These are phyloP conservation scores for Penicillium sclerotigenum DNA, from an alignment of 2,329 filamentous ascomycete species.

Conservation along the genomic window DNA sequence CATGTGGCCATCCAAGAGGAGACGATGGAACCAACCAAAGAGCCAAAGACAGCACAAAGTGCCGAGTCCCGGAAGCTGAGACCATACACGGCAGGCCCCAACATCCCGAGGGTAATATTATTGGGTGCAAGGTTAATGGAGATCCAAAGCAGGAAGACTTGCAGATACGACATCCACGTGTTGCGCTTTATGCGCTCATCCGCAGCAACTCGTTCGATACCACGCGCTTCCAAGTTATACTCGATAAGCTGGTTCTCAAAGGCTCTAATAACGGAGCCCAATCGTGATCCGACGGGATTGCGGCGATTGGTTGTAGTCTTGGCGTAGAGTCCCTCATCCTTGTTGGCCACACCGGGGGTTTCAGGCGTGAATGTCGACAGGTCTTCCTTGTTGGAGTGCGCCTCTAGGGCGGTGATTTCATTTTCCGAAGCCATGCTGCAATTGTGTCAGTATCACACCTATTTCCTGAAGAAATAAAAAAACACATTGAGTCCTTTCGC, in stretches of 20 bases:
- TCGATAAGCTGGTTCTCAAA: slow-evolving; percentile 43
- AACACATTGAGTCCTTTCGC: slow-evolving; percentile 45
- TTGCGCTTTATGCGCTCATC: slow-evolving; percentile 54
- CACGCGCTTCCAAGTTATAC: slow-evolving; percentile 55
- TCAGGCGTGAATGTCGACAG: slow-evolving; percentile 9
- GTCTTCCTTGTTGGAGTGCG: slow-evolving; percentile 23
- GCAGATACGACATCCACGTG: slow-evolving; percentile 52
- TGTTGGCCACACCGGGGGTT: slow-evolving; percentile 13
- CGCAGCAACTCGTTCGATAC: slow-evolving; percentile 57
- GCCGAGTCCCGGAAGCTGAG: slow-evolving; percentile 58
- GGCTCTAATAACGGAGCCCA: slow-evolving; percentile 31
- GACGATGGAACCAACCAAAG: slow-evolving; percentile 53
- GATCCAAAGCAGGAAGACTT: slow-evolving; percentile 59
- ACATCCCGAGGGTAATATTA: slow-evolving; percentile 63
- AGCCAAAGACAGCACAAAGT: slow-evolving; percentile 57
- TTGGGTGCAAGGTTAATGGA: slow-evolving; percentile 62
- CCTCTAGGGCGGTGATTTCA: slow-evolving; percentile 30
- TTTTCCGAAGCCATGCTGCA: slow-evolving; percentile 34
- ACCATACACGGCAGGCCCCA: slow-evolving; percentile 58
- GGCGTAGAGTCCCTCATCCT: slow-evolving; percentile 16
- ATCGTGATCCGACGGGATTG: slow-evolving; percentile 24
- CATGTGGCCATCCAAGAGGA: slow-evolving; percentile 62
- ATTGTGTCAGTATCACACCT: slow-evolving; percentile 21
- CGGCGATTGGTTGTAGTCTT: slow-evolving; percentile 11
- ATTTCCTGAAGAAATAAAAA: slow-evolving; percentile 15